Base-by-base conservation (phyloP, 768 basidiomycete species). In the Mycena rebaudengoi region DNA sequence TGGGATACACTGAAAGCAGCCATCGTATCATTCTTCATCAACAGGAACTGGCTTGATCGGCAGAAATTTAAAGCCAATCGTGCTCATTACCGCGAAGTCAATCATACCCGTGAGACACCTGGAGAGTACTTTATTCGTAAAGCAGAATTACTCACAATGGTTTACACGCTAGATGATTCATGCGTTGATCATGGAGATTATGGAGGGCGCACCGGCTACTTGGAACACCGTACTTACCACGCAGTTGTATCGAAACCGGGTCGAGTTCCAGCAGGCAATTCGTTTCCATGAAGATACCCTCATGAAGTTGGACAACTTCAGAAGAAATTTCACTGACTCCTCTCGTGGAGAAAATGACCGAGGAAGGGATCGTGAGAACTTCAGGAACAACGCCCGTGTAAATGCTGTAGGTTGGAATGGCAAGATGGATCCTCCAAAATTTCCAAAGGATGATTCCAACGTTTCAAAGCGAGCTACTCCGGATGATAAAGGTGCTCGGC, bases 41-140 rank as follows among this genome's bases (percentile, higher is more conserved):
- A 75, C 51, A 29, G 75, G 4, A 41, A 51, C 1, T 76, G 68
- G 65, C 29, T 74, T 1, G 75, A 78, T 41, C 63, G 68, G 39
- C 75, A 75, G 48, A 73, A 74, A 37, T 46, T 59, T 7, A 46
- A 68, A 21, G 76, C 78, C 0, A 70, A 64, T n/a, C 40, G 65
- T 5, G 70, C 74, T 5, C 32, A 26, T 10, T 79, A 76, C 59
- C 41, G 76, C 10, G 76, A 79, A 20, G 0, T 60, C 0, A 62
- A 65, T 0, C 49, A 75, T 54, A 7, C 57, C 0, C 40, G 41
- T 5, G 78, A 79, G 46, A 71, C 65, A 1, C 78, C 78, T 0
- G 75, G 75, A 35, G 69, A 78, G 18, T 79, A 78, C 49, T 75
- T 64, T 62, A 76, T 77, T 40, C 64, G 75, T 1, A 79, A 79